These are phyloP conservation scores for Gaertneriomyces sp. DNA, from an alignment of 192 early-diverging fungal species.

Conservation along the genomic window DNA sequence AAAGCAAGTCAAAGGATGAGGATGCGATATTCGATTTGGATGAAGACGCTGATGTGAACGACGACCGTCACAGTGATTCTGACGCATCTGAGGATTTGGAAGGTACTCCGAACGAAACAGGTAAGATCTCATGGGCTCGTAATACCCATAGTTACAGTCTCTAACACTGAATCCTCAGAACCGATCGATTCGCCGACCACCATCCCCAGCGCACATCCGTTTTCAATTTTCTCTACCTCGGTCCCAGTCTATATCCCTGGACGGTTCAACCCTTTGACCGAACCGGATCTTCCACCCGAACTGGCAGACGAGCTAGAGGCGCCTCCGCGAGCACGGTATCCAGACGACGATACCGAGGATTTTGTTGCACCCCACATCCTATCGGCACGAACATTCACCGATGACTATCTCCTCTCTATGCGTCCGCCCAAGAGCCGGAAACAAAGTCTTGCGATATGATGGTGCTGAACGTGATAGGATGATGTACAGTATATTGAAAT, in stretches of 20 bases:
- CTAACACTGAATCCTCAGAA: not conserved
- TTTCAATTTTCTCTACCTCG: slow-evolving; percentile 18
- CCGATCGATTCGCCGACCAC: not conserved
- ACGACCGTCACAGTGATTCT: not conserved
- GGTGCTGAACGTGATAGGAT: not conserved
- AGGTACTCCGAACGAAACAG: not conserved
- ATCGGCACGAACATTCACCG: slow-evolving; percentile 24
- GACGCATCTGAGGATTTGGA: not conserved
- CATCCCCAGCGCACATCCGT: not conserved
- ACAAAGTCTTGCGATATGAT: slow-evolving; percentile 21
- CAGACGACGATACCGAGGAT: slow-evolving; percentile 10
- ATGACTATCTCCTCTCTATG: slow-evolving; percentile 18
- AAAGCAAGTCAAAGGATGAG: too few species aligned
- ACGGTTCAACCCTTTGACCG: not conserved
- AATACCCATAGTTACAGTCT: not conserved
- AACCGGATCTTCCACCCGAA: not conserved
- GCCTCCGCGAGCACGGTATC: not conserved
- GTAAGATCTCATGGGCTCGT: not conserved
- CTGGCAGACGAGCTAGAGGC: not conserved
- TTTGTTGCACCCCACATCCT: slow-evolving; percentile 33
- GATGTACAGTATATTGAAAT: not conserved
- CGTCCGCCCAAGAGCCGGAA: slow-evolving; percentile 19
- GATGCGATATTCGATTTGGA: slow-evolving; percentile 4
- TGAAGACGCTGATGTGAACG: not conserved
- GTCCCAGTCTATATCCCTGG: slow-evolving; percentile 23